These are phyloP conservation scores for Colletotrichum cuscutae DNA, from an alignment of 2,329 filamentous ascomycete species.

Conservation along the genomic window DNA sequence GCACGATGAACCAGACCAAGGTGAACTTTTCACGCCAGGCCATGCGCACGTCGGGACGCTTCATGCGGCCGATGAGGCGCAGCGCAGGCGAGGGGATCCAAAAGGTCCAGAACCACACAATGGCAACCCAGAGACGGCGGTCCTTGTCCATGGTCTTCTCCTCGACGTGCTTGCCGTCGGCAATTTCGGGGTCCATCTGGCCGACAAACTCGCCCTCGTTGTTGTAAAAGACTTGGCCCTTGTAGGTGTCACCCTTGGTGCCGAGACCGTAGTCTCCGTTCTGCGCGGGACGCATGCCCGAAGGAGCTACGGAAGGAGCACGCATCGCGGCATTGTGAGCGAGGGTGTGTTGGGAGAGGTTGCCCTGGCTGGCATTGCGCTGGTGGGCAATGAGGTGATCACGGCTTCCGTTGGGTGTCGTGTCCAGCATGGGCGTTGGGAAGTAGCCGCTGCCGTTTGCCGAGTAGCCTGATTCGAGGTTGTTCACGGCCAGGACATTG, in stretches of 20 bases:
- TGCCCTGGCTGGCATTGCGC: slow-evolving; percentile 66
- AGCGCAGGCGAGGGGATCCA: slow-evolving; percentile 93
- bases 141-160: slow-evolving; percentile 71
- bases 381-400: slow-evolving; percentile 75
- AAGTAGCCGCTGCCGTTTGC: slow-evolving; percentile 77
- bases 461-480: slow-evolving; percentile 80
- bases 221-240: slow-evolving; percentile 80
- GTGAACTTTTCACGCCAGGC: slow-evolving; percentile 97
- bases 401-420: slow-evolving; percentile 73
- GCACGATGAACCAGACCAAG: slow-evolving; percentile 79
- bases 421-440: slow-evolving; percentile 67
- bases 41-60: slow-evolving; percentile 94
- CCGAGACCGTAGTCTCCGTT: slow-evolving; percentile 91
- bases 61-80: slow-evolving; percentile 90
- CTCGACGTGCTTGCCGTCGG: slow-evolving; percentile 79
- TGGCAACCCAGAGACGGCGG: slow-evolving; percentile 80
- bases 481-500: slow-evolving; percentile 56
- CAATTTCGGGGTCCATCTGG: slow-evolving; percentile 80
- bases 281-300: slow-evolving; percentile 62
- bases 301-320: slow-evolving; percentile 71
- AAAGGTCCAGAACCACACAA: slow-evolving; percentile 90
- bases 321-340: slow-evolving; percentile 51
- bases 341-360: slow-evolving; percentile 63
- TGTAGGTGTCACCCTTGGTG: slow-evolving; percentile 81
- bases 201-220: slow-evolving; percentile 74